These are phyloP conservation scores for Maudiozyma turicensis DNA, from an alignment of 805 yeast genomes.

Conservation along the genomic window DNA sequence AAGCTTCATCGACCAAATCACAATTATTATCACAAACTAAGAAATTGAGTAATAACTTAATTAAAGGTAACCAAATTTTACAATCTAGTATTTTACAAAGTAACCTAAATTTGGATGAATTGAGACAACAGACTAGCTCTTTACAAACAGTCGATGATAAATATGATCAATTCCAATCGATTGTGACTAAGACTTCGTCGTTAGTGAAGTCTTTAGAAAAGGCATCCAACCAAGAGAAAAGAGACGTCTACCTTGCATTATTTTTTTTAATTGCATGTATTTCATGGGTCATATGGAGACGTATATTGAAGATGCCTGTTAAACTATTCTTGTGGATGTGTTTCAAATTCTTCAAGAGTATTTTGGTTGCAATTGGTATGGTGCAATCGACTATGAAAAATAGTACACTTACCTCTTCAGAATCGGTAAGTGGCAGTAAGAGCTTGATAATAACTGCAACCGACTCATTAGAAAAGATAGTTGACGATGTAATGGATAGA, in stretches of 20 bases:
- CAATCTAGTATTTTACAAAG: constrained; percentile 29
- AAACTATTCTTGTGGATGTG: constrained; percentile 24
- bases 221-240: constrained; percentile 27
- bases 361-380: constrained; percentile 21
- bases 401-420: not conserved
- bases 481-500: constrained; percentile 20
- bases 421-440: not conserved
- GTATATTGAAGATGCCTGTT: constrained; percentile 26
- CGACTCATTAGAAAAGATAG: constrained; percentile 12
- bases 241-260: constrained; percentile 26
- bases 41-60: constrained; percentile 23
- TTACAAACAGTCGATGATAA: constrained; percentile 24
- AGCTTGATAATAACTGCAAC: not conserved
- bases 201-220: constrained; percentile 24
- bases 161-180: constrained; percentile 22
- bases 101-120: constrained; percentile 27
- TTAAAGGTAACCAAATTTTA: constrained; percentile 25
- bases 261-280: constrained; percentile 23
- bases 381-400: constrained; percentile 7
- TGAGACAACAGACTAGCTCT: constrained; percentile 25
- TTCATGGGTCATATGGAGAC: constrained; percentile 29
- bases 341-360: constrained; percentile 31
- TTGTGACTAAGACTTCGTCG: constrained; percentile 23
- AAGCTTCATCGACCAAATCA: constrained; percentile 15
- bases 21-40: constrained; percentile 22